Evolutionary conservation across 73 alveolate genomes (phyloP), one percentile per base, ranked within the genome.

Genomic region (Uronychia setigera): DNA sequence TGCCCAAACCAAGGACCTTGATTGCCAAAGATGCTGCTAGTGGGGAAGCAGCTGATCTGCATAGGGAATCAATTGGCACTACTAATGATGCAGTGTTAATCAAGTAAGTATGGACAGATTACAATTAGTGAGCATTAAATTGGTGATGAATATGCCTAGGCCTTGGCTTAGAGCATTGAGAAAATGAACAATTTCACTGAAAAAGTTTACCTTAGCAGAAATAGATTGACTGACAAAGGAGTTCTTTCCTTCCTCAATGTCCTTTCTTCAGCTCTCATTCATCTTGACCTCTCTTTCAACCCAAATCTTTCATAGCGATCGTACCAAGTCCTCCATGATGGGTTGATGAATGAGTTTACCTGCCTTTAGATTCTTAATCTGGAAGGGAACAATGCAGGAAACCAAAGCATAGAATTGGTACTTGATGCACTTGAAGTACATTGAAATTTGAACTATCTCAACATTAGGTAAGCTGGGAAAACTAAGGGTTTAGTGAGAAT

Each of bases 311-410:
- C 82, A n/a, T 1, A 27, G 25, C 33, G 74, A 27, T 74, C 82
- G 25, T 82, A 74, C 58, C 14, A 26, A 32, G 81, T 67, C 28
- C 34, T 81, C 29, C 26, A 75, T 5, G 88, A 60, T 29, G 75
- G 9, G 19, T 33, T 89, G 1, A 89, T 79, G 31, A 81, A 84
- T 31, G n/a, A n/a, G n/a, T n/a, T n/a, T n/a, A n/a, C 90, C 30
- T 79, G 28, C 35, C 78, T 84, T 1, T 0, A 30, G 31, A 76
- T 29, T 31, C 35, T 89, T 31, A 33, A 32, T 0, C 75, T 89
- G 0, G 95, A 89, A 58, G 90, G 90, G 5, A 89, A 89, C 46
- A n/a, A 79, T n/a, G 78, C 81, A 59, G 91, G 92, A 9, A 86
- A 89, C 46, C 34, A 58, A 59, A 81, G 84, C 14, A 1, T 78